These are phyloP conservation scores for Lasiodiplodia theobromae DNA, from an alignment of 2,329 filamentous ascomycete species.

Conservation along the genomic window DNA sequence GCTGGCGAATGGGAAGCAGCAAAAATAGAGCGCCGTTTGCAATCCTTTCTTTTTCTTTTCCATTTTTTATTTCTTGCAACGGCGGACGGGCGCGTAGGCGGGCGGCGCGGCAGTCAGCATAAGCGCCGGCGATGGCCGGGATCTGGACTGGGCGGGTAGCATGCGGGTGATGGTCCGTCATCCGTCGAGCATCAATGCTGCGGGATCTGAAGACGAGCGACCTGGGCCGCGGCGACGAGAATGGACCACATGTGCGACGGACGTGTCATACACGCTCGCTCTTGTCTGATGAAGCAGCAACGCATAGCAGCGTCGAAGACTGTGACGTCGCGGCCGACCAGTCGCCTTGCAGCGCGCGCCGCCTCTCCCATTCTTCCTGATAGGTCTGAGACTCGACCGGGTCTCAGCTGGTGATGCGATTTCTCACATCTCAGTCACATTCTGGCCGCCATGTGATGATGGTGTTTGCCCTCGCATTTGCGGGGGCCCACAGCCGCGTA, in stretches of 20 bases:
- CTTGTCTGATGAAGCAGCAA: background rate
- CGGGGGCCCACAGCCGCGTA: constrained; percentile 22
- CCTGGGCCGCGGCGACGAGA: constrained; percentile 18
- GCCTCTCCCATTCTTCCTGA: constrained; percentile 24
- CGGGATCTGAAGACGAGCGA: constrained; percentile 25
- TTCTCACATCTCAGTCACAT: constrained; percentile 25
- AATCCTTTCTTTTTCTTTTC: constrained; percentile 8
- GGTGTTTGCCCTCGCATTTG: constrained; percentile 20
- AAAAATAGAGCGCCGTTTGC: background rate
- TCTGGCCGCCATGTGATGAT: constrained; percentile 24
- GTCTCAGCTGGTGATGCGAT: constrained; percentile 11
- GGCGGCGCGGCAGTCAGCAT: constrained; percentile 26
- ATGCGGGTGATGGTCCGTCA: background rate
- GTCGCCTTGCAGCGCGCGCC: constrained; percentile 15
- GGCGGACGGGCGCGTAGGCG: constrained; percentile 24
- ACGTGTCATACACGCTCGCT: constrained; percentile 24
- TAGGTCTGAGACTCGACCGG: constrained; percentile 19
- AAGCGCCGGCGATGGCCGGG: constrained; percentile 21
- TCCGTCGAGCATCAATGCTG: constrained; percentile 19
- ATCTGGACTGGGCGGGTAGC: background rate
- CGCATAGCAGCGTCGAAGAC: background rate
- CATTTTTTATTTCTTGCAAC: background rate
- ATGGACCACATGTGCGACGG: constrained; percentile 26
- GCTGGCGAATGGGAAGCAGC: background rate
- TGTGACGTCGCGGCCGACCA: constrained; percentile 14